A percentile compares a stretch with the other conserved stretches of the same genome.
Conservation (phyloP, 1,284 basidiomycete species). For the Singerocomus inundabilis region DNA sequence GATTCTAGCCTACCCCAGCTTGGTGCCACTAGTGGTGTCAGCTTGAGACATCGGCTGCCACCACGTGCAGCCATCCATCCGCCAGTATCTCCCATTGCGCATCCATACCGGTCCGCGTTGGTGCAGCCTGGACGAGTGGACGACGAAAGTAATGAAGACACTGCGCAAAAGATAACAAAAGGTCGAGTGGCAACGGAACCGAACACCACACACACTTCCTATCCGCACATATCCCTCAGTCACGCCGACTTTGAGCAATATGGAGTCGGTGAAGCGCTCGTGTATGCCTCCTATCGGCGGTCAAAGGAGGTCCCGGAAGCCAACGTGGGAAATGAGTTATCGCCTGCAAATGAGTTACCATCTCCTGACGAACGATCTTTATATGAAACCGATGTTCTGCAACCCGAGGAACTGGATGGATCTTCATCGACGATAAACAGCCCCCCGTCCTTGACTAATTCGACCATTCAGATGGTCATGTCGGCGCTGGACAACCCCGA, state of each 20-base stretch:
- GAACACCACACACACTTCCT: neutral
- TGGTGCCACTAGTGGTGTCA: constrained; percentile 35
- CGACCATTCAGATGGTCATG: constrained; percentile 40
- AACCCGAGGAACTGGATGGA: constrained; percentile 6
- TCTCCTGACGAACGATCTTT: constrained; percentile 3
- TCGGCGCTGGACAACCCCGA: constrained; percentile 51
- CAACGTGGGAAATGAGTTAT: neutral
- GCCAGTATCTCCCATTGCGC: constrained; percentile 19
- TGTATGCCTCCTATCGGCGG: constrained; percentile 34
- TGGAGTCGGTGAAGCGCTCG: constrained; percentile 48
- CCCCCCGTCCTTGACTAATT: constrained; percentile 41
- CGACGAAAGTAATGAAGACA: neutral
- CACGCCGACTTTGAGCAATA: constrained; percentile 37
- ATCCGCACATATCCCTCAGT: constrained; percentile 34
- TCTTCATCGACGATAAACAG: constrained; percentile 26
- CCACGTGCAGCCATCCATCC: constrained; percentile 38
- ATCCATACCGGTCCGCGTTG: constrained; percentile 25
- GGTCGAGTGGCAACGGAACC: neutral
- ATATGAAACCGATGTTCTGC: neutral
- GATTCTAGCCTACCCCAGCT: constrained; percentile 24
- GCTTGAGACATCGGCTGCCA: constrained; percentile 50
- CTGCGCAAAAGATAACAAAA: neutral
- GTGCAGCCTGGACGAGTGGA: neutral
- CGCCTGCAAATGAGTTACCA: neutral
- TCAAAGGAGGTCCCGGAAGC: neutral